Conservation (phyloP, 2,329 filamentous ascomycete species). For the Hypoxylon sp. region DNA sequence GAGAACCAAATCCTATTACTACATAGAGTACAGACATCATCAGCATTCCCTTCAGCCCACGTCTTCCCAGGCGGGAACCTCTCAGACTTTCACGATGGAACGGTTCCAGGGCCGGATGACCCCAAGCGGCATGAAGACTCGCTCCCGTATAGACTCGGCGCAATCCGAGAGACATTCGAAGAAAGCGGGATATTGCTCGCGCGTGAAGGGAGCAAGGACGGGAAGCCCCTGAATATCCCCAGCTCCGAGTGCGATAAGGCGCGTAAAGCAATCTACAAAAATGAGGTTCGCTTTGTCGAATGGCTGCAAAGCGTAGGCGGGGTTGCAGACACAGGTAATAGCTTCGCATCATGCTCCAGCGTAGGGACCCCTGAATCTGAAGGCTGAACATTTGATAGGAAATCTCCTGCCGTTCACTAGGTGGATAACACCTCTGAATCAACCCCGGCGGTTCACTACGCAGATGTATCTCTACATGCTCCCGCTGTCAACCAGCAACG, state of each 20-base stretch:
- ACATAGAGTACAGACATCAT: conserved; percentile 85
- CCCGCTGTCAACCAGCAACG: conserved; percentile 63
- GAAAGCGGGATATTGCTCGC: conserved; percentile 92
- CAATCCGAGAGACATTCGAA: conserved; percentile 93
- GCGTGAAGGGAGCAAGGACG: conserved; percentile 57
- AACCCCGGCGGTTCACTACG: conserved; percentile 86
- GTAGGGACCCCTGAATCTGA: background rate
- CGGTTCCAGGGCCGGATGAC: conserved; percentile 62
- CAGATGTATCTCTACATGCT: conserved; percentile 98
- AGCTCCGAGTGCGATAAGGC: conserved; percentile 74
- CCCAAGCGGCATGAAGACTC: conserved; percentile 77
- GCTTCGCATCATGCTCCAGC: background rate
- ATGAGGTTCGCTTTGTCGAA: conserved; percentile 74
- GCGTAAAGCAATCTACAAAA: conserved; percentile 77
- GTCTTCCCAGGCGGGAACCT: conserved; percentile 96
- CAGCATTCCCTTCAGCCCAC: conserved; percentile 90
- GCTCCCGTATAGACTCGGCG: conserved; percentile 81
- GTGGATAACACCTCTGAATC: conserved; percentile 86
- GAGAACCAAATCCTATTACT: conserved; percentile 90
- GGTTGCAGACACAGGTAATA: conserved; percentile 73
- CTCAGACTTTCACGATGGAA: conserved; percentile 81
- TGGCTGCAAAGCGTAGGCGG: conserved; percentile 73
- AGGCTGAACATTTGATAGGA: conserved; percentile 57
- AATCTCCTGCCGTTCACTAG: conserved; percentile 85
- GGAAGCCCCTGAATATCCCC: conserved; percentile 72